Conservation (phyloP, 2,329 filamentous ascomycete genomes). For the Sporothrix brasiliensis region DNA sequence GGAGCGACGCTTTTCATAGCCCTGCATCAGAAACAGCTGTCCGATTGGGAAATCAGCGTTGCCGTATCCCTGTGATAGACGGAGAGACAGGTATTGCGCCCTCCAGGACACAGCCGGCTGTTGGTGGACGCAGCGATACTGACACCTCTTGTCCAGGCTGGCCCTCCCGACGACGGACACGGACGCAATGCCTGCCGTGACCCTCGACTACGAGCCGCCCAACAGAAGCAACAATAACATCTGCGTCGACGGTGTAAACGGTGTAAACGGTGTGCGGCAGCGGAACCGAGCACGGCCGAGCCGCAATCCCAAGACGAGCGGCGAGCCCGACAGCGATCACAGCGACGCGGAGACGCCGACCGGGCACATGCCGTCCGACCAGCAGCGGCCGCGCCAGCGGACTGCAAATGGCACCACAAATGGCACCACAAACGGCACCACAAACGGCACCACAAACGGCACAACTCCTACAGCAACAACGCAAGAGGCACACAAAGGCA, state of each 20-base stretch:
- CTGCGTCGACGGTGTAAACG: background rate
- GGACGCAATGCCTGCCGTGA: constrained; percentile 17
- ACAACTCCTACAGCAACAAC: background rate
- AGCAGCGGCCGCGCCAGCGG: constrained; percentile 9
- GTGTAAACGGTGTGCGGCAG: background rate
- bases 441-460: background rate
- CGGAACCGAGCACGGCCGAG: background rate
- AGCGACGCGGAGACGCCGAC: background rate
- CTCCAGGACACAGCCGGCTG: no score
- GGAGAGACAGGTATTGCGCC: background rate
- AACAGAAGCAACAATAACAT: background rate
- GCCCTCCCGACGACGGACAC: background rate
- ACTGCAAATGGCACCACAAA: background rate
- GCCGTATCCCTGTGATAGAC: background rate
- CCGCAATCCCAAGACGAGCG: background rate
- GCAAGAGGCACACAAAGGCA: constrained; percentile 45
- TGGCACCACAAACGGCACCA: background rate
- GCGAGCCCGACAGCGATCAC: background rate
- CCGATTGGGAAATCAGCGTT: background rate
- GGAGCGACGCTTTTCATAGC: background rate
- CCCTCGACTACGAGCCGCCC: background rate
- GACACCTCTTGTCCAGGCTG: background rate
- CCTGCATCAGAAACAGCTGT: background rate
- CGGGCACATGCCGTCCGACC: background rate
- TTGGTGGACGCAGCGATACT: background rate